Conservation (phyloP, 352 stramenopile species). For the Phytophthora tentaculata region DNA sequence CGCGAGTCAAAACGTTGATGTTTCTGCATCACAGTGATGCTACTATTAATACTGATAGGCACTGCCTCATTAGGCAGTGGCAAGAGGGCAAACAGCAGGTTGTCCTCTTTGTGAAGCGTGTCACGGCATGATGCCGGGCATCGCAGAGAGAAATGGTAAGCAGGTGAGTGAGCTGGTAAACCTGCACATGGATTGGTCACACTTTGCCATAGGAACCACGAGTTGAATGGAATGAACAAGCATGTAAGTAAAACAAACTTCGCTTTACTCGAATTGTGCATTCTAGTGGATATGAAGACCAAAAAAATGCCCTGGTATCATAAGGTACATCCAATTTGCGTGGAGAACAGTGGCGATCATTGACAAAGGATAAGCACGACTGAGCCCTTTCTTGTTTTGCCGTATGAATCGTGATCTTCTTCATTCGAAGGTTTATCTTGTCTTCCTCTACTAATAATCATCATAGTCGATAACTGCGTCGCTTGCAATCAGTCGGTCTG, state of each 20-base stretch:
- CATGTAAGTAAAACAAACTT: conserved; percentile 32
- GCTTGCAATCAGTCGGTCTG: conserved; percentile 61
- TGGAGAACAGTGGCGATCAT: conserved; percentile 12
- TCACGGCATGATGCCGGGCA: too few relatives aligned
- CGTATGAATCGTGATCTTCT: conserved; percentile 16
- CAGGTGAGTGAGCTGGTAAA: conserved; percentile 7
- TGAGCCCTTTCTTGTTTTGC: conserved; percentile 8
- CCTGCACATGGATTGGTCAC: neutral
- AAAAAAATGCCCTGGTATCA: conserved; percentile 26
- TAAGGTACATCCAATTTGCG: conserved; percentile 37
- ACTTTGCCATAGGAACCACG: neutral
- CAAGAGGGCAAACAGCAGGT: conserved; percentile 14
- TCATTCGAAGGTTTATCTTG: conserved; percentile 20
- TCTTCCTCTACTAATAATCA: conserved; percentile 55
- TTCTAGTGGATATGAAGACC: conserved; percentile 17
- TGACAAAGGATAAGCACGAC: conserved; percentile 1
- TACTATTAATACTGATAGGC: too few relatives aligned
- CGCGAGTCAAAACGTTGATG: conserved; percentile 7
- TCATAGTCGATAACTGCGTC: conserved; percentile 56
- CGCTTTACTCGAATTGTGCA: conserved; percentile 34
- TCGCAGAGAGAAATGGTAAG: too few relatives aligned
- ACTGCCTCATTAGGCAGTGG: too few relatives aligned
- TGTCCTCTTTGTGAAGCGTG: neutral
- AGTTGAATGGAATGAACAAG: neutral
- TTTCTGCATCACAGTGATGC: neutral